Evolutionary conservation across 2,329 filamentous ascomycete genomes (phyloP).

Genomic region (Colletotrichum caudatum): DNA sequence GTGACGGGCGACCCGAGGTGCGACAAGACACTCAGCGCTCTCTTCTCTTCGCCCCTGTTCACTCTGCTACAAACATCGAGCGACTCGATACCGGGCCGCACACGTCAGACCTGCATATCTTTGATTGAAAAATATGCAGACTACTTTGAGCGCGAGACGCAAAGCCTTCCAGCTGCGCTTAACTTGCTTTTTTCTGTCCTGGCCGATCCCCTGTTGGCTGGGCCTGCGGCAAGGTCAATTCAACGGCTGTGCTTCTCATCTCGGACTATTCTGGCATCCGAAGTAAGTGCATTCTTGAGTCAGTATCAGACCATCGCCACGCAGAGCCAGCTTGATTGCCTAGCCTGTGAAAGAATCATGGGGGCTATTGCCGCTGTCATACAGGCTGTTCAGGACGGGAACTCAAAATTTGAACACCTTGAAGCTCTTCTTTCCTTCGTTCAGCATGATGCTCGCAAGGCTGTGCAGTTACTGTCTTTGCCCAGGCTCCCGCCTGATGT

Average conservation of each 20-base stretch:
- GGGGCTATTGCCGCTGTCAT: slow-evolving; percentile 81
- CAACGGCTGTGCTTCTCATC: slow-evolving; percentile 81
- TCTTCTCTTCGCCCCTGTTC: slow-evolving; percentile 73
- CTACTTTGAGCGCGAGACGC: slow-evolving; percentile 79
- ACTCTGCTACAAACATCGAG: slow-evolving; percentile 63
- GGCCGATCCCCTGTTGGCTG: slow-evolving; percentile 70
- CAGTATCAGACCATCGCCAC: slow-evolving; percentile 77
- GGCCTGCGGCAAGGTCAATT: slow-evolving; percentile 81
- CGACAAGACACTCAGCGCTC: slow-evolving; percentile 68
- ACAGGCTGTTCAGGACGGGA: slow-evolving; percentile 69
- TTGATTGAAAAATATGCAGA: slow-evolving; percentile 79
- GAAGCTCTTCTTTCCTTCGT: slow-evolving; percentile 71
- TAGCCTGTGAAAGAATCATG: slow-evolving; percentile 79
- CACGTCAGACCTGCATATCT: slow-evolving; percentile 76
- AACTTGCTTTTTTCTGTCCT: slow-evolving; percentile 81
- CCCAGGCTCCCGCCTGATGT: slow-evolving; percentile 45
- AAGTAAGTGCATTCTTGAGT: slow-evolving; percentile 75
- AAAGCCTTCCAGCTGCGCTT: slow-evolving; percentile 76
- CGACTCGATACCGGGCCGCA: slow-evolving; percentile 68
- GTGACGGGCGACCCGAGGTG: slow-evolving; percentile 67
- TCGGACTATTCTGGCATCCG: slow-evolving; percentile 73
- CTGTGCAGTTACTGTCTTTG: slow-evolving; percentile 46
- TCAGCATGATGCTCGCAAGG: slow-evolving; percentile 62
- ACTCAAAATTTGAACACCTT: slow-evolving; percentile 56
- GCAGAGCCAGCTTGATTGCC: slow-evolving; percentile 71